Conservation (phyloP, 306 rosid species). For the Fragaria iinumae region DNA sequence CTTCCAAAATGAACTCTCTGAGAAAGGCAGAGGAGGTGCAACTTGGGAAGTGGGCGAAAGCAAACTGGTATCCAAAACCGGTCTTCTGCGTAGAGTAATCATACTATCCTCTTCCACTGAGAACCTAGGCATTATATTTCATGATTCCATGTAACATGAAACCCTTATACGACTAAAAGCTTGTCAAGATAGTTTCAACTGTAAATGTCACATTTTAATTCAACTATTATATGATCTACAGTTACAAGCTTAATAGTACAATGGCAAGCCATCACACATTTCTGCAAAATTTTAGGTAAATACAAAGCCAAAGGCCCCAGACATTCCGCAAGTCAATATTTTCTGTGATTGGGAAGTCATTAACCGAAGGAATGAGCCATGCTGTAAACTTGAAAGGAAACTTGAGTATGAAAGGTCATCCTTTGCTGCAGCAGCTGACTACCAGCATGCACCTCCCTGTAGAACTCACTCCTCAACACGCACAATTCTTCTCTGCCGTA, state of each 20-base stretch:
- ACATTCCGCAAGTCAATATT: neutral
- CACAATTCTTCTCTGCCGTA: conserved; percentile 61
- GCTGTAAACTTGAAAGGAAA: neutral
- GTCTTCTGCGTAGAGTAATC: too few relatives aligned
- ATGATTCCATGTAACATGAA: too few relatives aligned
- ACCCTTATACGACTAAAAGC: too few relatives aligned
- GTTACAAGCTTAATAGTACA: neutral
- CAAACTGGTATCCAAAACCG: too few relatives aligned
- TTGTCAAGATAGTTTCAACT: too few relatives aligned
- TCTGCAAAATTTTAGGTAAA: neutral
- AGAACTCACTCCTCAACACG: conserved; percentile 54
- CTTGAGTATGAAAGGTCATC: neutral
- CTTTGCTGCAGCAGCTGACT: neutral
- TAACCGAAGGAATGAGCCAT: neutral
- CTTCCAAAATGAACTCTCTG: too few relatives aligned
- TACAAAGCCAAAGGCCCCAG: neutral
- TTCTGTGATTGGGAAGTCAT: neutral
- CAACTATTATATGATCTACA: neutral
- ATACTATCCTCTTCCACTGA: too few relatives aligned
- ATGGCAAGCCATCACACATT: neutral
- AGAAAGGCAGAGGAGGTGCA: too few relatives aligned
- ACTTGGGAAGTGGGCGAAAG: too few relatives aligned
- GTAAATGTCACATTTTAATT: too few relatives aligned
- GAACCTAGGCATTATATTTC: too few relatives aligned
- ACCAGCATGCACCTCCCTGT: neutral